Base-by-base conservation (phyloP, 2,329 filamentous ascomycete species). In the Ceratocystis variospora region DNA sequence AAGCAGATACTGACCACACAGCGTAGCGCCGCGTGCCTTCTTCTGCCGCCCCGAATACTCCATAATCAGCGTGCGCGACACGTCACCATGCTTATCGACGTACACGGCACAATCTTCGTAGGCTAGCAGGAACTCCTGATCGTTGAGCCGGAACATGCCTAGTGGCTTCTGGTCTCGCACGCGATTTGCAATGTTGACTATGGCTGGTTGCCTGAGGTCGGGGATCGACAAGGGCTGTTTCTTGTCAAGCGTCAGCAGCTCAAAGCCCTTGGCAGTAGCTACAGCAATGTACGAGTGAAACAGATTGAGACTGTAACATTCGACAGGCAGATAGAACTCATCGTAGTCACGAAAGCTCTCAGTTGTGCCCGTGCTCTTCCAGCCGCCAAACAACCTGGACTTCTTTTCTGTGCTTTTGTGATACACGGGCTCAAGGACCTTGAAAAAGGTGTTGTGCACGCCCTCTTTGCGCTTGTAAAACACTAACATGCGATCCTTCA, bases 301-400 rank as follows among this genome's bases (percentile, higher is more conserved):
- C 64, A 99, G 83, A 75, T 96, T 97, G 73, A 99, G 88, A 61
- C 89, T 90, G 75, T 88, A 96, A 75, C 91, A 96, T 74, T 99
- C 95, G 1, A 89, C 87, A 0, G 94, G 94, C 71, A 99, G 92
- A 77, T 97, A 99, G 76, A 99, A 99, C 71, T 97, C 94, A 77
- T 99, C 94, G 74, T 92, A 99, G 73, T 99, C 94, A 69, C 94
- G 88, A 85, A 97, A 99, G 71, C 93, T 93, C 71, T 99, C 94
- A 0, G 93, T 96, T 8, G 83, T 82, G 12, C 78, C 76, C 19
- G 48, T 59, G 6, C 17, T 15, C 37, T 50, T 63, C 37, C 57
- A 65, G 69, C 79, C 76, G 48, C 83, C 81, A 69, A 87, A 86
- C 15, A 87, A 74, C 7, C 90, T 85, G 3, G 85, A 83, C 71